A percentile compares a stretch with the other conserved stretches of the same genome.
phyloP scores from a whole-genome alignment of 2,329 filamentous ascomycete genomes.

The Neopestalotiopsis rosae region DNA sequence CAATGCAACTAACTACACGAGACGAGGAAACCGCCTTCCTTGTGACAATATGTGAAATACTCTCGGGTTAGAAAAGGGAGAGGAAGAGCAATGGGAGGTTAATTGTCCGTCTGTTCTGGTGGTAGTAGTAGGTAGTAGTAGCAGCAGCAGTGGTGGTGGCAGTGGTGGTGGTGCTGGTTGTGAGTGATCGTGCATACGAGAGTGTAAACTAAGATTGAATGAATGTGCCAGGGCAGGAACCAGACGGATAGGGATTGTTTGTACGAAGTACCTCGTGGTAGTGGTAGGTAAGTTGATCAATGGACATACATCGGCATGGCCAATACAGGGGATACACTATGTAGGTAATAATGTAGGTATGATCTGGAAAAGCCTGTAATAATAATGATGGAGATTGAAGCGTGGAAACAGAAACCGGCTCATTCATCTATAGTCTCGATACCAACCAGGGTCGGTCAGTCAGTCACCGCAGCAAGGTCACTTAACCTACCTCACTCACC shows the following conservation, averaged over 20 bases:
- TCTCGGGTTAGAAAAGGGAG: not conserved
- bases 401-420: not conserved
- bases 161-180: not conserved
- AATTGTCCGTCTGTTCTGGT: not conserved
- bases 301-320: not conserved
- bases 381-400: not conserved
- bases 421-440: not conserved
- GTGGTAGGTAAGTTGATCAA: not conserved
- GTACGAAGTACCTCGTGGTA: not conserved
- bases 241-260: not conserved
- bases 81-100: not conserved
- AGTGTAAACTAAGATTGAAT: constrained; percentile 4
- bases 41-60: not conserved
- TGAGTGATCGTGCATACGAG: constrained; percentile 2
- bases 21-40: constrained; percentile 17
- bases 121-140: no score
- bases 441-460: not conserved
- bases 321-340: not conserved
- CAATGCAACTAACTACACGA: constrained; percentile 17
- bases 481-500: not conserved
- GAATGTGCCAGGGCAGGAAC: not conserved
- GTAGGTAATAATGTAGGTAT: not conserved
- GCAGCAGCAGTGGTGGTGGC: no score
- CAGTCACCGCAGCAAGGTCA: not conserved
- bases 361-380: not conserved